Evolutionary conservation across 1,284 basidiomycete species (phyloP), one percentile per base, ranked within the genome.

Genomic region (Ustilago sp.): DNA sequence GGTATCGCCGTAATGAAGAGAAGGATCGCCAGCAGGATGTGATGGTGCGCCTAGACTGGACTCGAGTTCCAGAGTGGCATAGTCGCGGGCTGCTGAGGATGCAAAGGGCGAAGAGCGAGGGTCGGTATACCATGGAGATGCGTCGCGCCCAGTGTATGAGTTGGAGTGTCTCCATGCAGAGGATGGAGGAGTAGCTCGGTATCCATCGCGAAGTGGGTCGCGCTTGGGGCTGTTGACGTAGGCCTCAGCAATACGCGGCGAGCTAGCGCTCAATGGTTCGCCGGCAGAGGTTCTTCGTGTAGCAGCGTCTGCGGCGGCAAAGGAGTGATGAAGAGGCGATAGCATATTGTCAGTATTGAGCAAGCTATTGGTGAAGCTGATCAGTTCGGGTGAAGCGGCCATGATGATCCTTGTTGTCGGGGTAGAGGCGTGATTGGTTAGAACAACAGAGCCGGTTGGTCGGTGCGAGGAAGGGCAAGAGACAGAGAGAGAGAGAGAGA

Each of bases 51-150:
- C 59, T 1, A 78, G 68, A 39, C 68, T 67, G 4, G 76, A 64
- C 23, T 78, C 76, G 45, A 78, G 68, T 36, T 78, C 76, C 19
- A 78, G 57, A 1, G 71, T 65, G 39, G 76, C 68, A 31, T 78
- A 78, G 43, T 80, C 80, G 47, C 77, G 70, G 12, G 77, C 71
- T n/a, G 79, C 79, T 34, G 73, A 77, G 2, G 80, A 80, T 31
- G 83, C 83, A 52, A 83, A 84, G 7, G 83, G 83, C 15, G 83
- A 84, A 31, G 73, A 79, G 36, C 83, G 79, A 13, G 69, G 69
- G 36, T 83, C 80, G 43, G 64, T 68, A 43, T 76, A 80, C 83
- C 83, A 84, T 8, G 82, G 76, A 8, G 80, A 79, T 32, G 68
- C 75, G 36, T 84, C 83, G 31, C 82, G 64, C 13, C 73, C 71